Evolutionary conservation across 345 rosid genomes (phyloP), one percentile per base, ranked within the genome.

Genomic region (Lumnitzera littorea): DNA sequence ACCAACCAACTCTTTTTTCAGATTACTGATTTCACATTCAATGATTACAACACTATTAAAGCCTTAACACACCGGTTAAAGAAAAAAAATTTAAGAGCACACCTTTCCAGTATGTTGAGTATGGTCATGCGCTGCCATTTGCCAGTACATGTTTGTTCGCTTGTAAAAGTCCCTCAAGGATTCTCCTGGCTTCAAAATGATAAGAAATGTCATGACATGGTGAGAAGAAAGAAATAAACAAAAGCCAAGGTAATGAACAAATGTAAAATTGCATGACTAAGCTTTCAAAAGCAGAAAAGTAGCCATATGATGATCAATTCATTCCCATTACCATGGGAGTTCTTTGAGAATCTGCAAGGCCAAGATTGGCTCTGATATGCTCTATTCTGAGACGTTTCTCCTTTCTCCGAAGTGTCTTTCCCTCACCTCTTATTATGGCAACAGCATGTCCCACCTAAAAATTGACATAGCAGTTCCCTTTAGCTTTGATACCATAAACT

Each of bases 71-170:
- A 36, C 43, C 7, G 43, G 43, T 2, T 36, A 36, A 36, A 36
- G 43, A 36, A 36, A 1, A 1, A 36, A 36, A 5, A 9, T 36
- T 36, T 36, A 36, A 46, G 24, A 67, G 62, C 80, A 69, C 36
- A 91, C 98, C 98, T 89, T 92, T 66, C 98, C 98, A 11, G 98
- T 92, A 71, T 92, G 98, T 63, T 89, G 96, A 46, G 98, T 89
- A 63, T 92, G 98, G 68, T 92, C 98, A 56, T 92, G 89, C 48
- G 98, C 96, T 20, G 98, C 98, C 96, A 92, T 89, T 80, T 89
- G 98, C 98, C 98, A 89, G 76, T 92, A 92, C 85, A 87, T 53
- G 71, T 70, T 87, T 20, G 98, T 92, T 16, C 96, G 96, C 69
- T 70, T 82, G 62, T 92, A 92, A 82, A 92, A 92, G 72, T 92